Base-by-base conservation (phyloP, 1,284 basidiomycete genomes). In the Sporisorium reilianum region DNA sequence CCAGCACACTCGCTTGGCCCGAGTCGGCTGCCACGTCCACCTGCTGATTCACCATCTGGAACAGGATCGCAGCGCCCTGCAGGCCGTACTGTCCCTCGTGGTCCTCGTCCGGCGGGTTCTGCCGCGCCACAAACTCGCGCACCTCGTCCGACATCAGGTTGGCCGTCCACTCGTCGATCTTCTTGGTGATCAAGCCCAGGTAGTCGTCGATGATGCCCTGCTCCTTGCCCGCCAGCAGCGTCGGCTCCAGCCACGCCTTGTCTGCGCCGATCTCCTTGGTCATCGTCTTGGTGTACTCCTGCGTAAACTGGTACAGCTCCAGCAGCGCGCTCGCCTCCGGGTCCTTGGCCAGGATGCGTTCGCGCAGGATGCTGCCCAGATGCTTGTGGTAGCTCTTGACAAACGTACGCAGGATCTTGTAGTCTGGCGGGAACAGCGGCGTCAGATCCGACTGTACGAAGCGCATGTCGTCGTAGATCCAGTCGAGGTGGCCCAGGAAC, bases 21-120 rank as follows among this genome's bases (percentile, higher is more conserved):
- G 95, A 97, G 84, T 99, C 95, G 78, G 92, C 92, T 2, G 96
- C 95, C 18, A 95, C 89, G 81, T 99, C 97, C 72, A 95, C 89
- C 85, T 98, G 95, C 85, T 98, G 95, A 84, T 97, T 98, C 80
- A 99, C 92, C 91, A 85, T 96, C 86, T 97, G 93, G 89, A 98
- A 99, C 76, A 99, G 88, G 81, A 98, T 97, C 64, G 95, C 90
- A 16, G 95, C 92, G 28, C 94, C 94, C 82, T 97, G 93, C 80
- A 92, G 92, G 16, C 93, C 93, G 84, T 97, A 98, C 74, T 93
- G 87, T 8, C 94, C 94, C 71, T 98, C 95, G 46, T 89, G 89
- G 78, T 94, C 93, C 52, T 92, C 87, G 83, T 98, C 95, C 1
- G 95, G 97, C 25, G 93, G 92, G 74, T 92, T 90, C 54, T 90